Percentiles rank a stretch among this genome's conserved stretches.
Evolutionary conservation across 2,329 filamentous ascomycete species (phyloP).

Genomic region (Neocucurbitaria cava): DNA sequence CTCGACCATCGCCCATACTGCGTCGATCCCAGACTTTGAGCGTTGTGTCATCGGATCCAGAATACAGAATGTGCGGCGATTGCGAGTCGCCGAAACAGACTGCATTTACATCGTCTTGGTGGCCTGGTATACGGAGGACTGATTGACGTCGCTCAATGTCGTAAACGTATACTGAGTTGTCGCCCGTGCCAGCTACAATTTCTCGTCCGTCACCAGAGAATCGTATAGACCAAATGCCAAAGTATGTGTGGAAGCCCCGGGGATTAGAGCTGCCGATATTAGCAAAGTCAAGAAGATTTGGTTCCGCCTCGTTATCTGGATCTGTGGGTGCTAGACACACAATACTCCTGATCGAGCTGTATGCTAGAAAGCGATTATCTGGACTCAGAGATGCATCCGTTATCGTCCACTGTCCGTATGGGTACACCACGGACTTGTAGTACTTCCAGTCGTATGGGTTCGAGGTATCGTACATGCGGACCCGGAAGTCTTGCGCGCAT

Average conservation of each 20-base stretch:
- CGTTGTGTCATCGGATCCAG: constrained; percentile 91
- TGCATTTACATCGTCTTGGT: constrained; percentile 90
- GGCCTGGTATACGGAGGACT: constrained; percentile 77
- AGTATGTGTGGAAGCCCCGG: constrained; percentile 47
- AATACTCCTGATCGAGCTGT: constrained; percentile 83
- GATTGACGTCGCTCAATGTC: constrained; percentile 83
- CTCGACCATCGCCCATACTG: constrained; percentile 66
- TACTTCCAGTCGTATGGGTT: constrained; percentile 96
- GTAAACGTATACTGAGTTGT: constrained; percentile 83
- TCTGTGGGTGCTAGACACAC: constrained; percentile 90
- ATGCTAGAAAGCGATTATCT: constrained; percentile 90
- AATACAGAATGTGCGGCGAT: constrained; percentile 93
- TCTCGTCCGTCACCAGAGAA: constrained; percentile 93
- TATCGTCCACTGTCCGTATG: constrained; percentile 91
- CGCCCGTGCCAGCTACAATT: constrained; percentile 86
- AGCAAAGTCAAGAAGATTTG: constrained; percentile 77
- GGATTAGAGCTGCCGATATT: constrained; percentile 52
- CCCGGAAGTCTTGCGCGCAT: constrained; percentile 89
- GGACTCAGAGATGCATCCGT: constrained; percentile 91
- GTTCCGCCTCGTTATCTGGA: constrained; percentile 79
- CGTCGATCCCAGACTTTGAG: constrained; percentile 96
- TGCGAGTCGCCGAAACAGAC: constrained; percentile 91
- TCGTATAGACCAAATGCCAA: constrained; percentile 81
- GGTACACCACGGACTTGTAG: constrained; percentile 89
- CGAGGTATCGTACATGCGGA: constrained; percentile 96